Evolutionary conservation across 2,329 filamentous ascomycete genomes (phyloP).

Genomic region (Cercospora brassicicola): DNA sequence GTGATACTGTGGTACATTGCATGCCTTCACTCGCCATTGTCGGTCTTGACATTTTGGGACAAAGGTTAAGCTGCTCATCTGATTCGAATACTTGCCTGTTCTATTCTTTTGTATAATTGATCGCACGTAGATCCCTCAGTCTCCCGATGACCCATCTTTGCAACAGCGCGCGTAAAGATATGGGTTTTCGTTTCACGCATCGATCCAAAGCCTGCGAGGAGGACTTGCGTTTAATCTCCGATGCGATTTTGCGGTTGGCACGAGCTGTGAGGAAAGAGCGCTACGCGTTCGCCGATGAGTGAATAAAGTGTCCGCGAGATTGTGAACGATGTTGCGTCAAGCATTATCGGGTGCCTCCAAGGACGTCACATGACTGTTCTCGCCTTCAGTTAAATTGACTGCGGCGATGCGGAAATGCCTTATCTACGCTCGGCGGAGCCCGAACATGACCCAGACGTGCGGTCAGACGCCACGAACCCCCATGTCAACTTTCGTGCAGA

Average conservation of each 20-base stretch:
- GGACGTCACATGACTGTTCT: not conserved
- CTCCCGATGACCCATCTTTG: not conserved
- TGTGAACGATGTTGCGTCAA: not conserved
- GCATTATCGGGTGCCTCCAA: not conserved
- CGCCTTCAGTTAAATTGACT: not conserved
- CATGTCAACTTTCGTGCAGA: not conserved
- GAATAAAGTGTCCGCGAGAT: not conserved
- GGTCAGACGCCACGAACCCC: not conserved
- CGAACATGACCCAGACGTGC: not conserved
- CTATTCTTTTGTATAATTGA: not conserved
- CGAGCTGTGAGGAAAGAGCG: not conserved
- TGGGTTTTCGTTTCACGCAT: not conserved
- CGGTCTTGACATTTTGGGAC: not conserved
- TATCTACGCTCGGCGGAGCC: not conserved
- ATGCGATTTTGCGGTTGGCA: not conserved
- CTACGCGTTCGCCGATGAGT: not conserved
- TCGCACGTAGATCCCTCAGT: not conserved
- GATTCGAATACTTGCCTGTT: not conserved
- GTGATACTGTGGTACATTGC: not conserved
- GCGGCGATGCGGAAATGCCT: not conserved
- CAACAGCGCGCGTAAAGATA: not conserved
- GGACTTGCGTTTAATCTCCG: not conserved
- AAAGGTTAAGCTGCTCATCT: not conserved
- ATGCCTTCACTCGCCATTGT: not conserved
- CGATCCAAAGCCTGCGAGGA: not conserved